phyloP scores from a whole-genome alignment of 1,284 basidiomycete genomes.

The Microbotryum lychnidis-dioicae region DNA sequence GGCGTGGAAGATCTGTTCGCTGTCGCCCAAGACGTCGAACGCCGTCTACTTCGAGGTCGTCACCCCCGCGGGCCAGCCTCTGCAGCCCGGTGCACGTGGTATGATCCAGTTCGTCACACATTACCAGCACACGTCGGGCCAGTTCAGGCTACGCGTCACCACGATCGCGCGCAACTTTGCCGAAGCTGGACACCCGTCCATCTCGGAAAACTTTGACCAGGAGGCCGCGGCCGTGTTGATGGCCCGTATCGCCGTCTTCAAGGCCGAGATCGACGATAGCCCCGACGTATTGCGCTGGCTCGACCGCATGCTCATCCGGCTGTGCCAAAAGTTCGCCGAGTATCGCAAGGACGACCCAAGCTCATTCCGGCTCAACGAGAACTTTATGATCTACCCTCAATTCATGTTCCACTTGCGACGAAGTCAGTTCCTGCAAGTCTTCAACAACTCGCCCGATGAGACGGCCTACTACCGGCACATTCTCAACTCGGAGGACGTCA shows the following conservation, averaged over 20 bases:
- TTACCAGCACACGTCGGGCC: slow-evolving; percentile 93
- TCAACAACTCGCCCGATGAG: slow-evolving; percentile 99
- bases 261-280: slow-evolving; percentile 97
- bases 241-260: slow-evolving; percentile 98
- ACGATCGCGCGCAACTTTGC: slow-evolving; percentile 96
- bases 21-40: slow-evolving; percentile 79
- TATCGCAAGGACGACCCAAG: slow-evolving; percentile 97
- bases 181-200: slow-evolving; percentile 86
- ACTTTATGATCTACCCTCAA: slow-evolving; percentile 98
- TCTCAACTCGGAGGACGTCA: slow-evolving; percentile 94
- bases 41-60: slow-evolving; percentile 99
- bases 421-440: slow-evolving; percentile 98
- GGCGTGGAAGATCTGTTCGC: slow-evolving; percentile 94
- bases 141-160: slow-evolving; percentile 87
- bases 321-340: slow-evolving; percentile 99
- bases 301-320: slow-evolving; percentile 94
- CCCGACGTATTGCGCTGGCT: slow-evolving; percentile 96
- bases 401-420: slow-evolving; percentile 99
- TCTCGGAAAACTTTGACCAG: slow-evolving; percentile 93
- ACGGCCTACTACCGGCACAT: slow-evolving; percentile 98
- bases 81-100: slow-evolving; percentile 83
- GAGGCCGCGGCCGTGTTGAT: slow-evolving; percentile 97
- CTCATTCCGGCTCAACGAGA: slow-evolving; percentile 85
- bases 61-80: slow-evolving; percentile 90
- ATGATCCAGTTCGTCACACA: slow-evolving; percentile 98